Percentiles rank a stretch among this genome's conserved stretches.
phyloP scores from a whole-genome alignment of 192 early-diverging fungal species.

The Backusella parvicylindrica region DNA sequence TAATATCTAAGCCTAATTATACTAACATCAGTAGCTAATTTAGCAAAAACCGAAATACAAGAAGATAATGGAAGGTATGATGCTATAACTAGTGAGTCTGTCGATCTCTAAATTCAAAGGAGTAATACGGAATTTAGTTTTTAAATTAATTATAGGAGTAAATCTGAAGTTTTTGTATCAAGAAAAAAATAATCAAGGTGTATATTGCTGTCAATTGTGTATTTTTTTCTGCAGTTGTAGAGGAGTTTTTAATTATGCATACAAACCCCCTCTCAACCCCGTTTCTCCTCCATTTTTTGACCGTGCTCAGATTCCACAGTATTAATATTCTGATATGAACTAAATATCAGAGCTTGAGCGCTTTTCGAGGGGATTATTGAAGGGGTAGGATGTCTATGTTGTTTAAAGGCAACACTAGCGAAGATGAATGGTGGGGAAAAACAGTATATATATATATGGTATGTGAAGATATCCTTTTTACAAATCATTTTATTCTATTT shows the following conservation, averaged over 20 bases:
- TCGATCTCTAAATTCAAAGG: background rate
- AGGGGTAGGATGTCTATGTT: background rate
- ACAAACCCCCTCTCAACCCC: background rate
- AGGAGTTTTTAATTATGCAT: background rate
- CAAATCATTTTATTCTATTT: background rate
- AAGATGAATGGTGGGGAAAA: background rate
- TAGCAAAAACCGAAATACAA: background rate
- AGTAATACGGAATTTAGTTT: background rate
- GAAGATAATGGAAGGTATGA: background rate
- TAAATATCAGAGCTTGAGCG: background rate
- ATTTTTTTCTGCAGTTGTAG: background rate
- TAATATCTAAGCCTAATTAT: background rate
- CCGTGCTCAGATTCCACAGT: background rate
- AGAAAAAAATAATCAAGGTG: too few species aligned
- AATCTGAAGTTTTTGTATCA: too few species aligned
- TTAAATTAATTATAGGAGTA: slow-evolving; percentile 1
- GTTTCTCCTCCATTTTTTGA: background rate
- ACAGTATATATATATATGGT: background rate
- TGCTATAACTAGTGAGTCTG: background rate
- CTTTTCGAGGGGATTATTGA: background rate
- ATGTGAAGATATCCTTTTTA: background rate
- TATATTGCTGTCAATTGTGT: background rate
- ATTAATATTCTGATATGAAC: background rate
- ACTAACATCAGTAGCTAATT: background rate
- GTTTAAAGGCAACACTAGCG: background rate